Conservation (phyloP, 2,329 filamentous ascomycete species). For the Hymenoscyphus fraxineus region DNA sequence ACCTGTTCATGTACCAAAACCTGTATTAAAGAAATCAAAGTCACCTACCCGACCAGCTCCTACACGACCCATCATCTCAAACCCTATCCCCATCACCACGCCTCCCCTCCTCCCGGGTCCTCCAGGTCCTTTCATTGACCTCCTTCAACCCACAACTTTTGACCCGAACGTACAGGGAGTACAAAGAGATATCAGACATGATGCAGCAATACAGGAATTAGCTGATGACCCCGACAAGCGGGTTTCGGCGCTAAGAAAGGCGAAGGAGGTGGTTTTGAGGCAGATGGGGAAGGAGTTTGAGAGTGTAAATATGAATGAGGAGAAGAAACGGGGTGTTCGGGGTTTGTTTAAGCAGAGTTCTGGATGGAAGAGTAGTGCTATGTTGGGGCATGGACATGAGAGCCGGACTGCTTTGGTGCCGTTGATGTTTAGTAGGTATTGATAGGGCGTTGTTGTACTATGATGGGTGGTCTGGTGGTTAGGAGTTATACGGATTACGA, state of each 20-base stretch:
- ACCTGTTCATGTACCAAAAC: neutral
- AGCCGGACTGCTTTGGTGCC: conserved; percentile 54
- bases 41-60: neutral
- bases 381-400: conserved; percentile 43
- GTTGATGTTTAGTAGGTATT: conserved; percentile 53
- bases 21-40: neutral
- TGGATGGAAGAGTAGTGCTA: conserved; percentile 21
- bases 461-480: neutral
- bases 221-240: conserved; percentile 56
- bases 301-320: conserved; percentile 20
- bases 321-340: conserved; percentile 21
- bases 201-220: conserved; percentile 51
- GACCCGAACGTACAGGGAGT: conserved; percentile 50
- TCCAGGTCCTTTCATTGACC: conserved; percentile 28
- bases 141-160: conserved; percentile 57
- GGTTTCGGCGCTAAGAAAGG: conserved; percentile 52
- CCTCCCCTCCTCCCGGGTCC: neutral
- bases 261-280: conserved; percentile 56
- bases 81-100: conserved; percentile 24
- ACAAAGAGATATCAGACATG: conserved; percentile 55
- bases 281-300: conserved; percentile 54
- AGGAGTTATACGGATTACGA: neutral
- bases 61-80: conserved; percentile 19
- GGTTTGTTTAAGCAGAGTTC: conserved; percentile 30
- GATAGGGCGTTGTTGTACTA: neutral